These are phyloP conservation scores for Symmetrospora coprosmae DNA, from an alignment of 768 basidiomycete species.

Conservation along the genomic window DNA sequence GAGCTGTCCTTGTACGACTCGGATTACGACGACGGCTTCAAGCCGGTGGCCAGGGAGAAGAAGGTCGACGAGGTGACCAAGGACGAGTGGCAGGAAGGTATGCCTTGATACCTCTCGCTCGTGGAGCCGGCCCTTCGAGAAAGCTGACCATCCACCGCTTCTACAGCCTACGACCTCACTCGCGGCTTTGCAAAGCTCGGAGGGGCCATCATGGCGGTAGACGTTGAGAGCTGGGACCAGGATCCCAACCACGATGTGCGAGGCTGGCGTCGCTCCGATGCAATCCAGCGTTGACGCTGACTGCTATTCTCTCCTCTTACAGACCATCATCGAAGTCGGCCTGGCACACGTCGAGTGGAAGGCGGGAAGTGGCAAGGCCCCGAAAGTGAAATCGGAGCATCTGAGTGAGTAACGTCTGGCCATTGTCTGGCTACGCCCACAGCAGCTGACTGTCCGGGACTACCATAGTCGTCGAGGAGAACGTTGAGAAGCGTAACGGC, in stretches of 20 bases:
- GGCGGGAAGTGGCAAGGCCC: background rate
- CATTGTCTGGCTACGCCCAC: background rate
- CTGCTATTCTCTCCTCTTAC: no score
- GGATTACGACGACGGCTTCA: constrained; percentile 11
- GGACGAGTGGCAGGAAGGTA: constrained; percentile 12
- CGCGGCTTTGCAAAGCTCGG: constrained; percentile 8
- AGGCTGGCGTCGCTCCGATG: no score
- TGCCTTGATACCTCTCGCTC: background rate
- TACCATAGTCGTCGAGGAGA: constrained; percentile 5
- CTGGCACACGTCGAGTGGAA: constrained; percentile 12
- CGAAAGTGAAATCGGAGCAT: background rate
- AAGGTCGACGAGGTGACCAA: background rate
- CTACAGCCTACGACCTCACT: background rate
- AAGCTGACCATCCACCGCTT: background rate
- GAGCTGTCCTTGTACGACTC: constrained; percentile 8
- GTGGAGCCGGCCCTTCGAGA: background rate
- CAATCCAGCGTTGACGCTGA: no score
- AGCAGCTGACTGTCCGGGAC: background rate
- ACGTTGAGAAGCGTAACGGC: constrained; percentile 8
- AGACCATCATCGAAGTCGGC: constrained; percentile 9
- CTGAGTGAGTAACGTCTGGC: constrained; percentile 1
- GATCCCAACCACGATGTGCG: constrained; percentile 12
- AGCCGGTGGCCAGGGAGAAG: background rate
- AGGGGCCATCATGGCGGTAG: constrained; percentile 12
- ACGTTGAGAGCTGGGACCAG: constrained; percentile 11